A percentile compares a stretch with the other conserved stretches of the same genome.
These are phyloP conservation scores for Amoeboaphelidium occidentale DNA, from an alignment of 371 early-diverging fungal species.

Conservation along the genomic window DNA sequence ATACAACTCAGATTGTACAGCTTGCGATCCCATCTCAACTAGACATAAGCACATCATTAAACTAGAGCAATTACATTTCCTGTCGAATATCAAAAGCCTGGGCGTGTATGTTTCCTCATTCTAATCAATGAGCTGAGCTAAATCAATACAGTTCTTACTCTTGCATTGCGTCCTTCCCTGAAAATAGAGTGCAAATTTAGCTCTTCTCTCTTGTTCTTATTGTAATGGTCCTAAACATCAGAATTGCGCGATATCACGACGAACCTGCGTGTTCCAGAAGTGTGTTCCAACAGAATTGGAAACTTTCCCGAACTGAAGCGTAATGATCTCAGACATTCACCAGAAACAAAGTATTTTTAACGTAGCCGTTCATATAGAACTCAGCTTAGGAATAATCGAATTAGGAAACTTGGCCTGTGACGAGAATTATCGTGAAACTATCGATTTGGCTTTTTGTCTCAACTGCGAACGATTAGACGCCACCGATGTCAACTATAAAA, in stretches of 20 bases:
- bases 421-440: background rate
- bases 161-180: background rate
- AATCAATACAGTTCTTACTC: constrained; percentile 8
- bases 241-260: background rate
- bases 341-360: background rate
- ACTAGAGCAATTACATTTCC: constrained; percentile 21
- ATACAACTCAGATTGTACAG: background rate
- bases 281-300: constrained; percentile 72
- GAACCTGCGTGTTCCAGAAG: constrained; percentile 67
- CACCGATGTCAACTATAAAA: no score
- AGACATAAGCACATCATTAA: no score
- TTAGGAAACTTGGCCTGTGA: background rate
- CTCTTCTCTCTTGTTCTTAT: constrained; percentile 1
- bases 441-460: background rate
- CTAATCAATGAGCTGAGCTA: constrained; percentile 9
- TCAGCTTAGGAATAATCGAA: background rate
- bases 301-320: constrained; percentile 57
- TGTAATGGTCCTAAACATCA: background rate
- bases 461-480: background rate
- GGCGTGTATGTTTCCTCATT: constrained; percentile 45
- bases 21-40: background rate
- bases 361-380: background rate
- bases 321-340: constrained; percentile 33
- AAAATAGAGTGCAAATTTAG: background rate
- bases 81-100: constrained; percentile 42